Conservation (phyloP, 2,329 filamentous ascomycete species). For the Emmonsia crescens region DNA sequence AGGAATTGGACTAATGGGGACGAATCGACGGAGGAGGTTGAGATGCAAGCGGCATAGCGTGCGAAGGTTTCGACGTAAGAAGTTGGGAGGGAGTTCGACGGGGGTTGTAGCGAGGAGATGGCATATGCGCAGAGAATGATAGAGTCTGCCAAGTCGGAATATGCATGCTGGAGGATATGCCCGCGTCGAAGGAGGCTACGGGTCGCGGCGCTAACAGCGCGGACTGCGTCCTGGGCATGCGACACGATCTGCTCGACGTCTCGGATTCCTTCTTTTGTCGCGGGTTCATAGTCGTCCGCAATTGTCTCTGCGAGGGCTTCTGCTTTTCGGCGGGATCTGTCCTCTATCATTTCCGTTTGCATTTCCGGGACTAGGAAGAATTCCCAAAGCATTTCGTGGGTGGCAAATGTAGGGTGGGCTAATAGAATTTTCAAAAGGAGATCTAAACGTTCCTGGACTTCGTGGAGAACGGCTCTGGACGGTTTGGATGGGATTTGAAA, state of each 20-base stretch:
- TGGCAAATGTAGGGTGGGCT: conserved; percentile 81
- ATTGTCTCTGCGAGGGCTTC: conserved; percentile 74
- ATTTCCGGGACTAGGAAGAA: conserved; percentile 96
- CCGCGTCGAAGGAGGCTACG: conserved; percentile 71
- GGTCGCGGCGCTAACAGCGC: conserved; percentile 71
- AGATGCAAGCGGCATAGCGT: conserved; percentile 56
- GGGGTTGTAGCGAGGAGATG: conserved; percentile 40
- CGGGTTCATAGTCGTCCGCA: conserved; percentile 75
- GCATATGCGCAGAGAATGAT: conserved; percentile 34
- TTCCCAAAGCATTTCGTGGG: conserved; percentile 97
- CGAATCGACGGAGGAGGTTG: conserved; percentile 52
- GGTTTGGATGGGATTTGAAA: conserved; percentile 91
- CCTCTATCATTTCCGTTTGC: conserved; percentile 77
- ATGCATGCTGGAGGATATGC: conserved; percentile 58
- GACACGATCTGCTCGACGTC: conserved; percentile 91
- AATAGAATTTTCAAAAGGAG: conserved; percentile 80
- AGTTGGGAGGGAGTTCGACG: conserved; percentile 53
- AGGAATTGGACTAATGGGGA: conserved; percentile 66
- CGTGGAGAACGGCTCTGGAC: conserved; percentile 72
- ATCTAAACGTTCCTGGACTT: conserved; percentile 78
- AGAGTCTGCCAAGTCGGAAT: conserved; percentile 38
- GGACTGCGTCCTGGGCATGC: conserved; percentile 80
- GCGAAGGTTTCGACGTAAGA: conserved; percentile 60
- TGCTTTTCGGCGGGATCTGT: conserved; percentile 77
- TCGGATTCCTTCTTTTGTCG: conserved; percentile 57